Conservation (phyloP, 176 grass and related monocot species). For the Triticum monococcum region DNA sequence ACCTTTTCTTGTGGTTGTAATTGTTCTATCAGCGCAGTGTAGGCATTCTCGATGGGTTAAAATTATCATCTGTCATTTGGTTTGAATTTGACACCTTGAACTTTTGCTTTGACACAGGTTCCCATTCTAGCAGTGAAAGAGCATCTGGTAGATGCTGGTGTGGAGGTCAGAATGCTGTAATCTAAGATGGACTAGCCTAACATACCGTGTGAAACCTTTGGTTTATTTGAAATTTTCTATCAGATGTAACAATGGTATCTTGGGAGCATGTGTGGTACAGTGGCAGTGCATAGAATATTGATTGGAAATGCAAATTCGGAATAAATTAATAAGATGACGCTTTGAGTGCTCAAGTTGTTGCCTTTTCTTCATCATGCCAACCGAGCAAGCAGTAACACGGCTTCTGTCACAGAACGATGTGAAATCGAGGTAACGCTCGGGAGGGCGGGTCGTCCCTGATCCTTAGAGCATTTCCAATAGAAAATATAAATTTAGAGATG, state of each 20-base stretch:
- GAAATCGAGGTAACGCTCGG: no score
- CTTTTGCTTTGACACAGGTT: conserved; percentile 52
- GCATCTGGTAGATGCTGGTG: conserved; percentile 67
- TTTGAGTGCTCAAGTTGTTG: background rate
- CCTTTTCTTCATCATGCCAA: background rate
- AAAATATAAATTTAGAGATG: no score
- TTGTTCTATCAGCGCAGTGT: background rate
- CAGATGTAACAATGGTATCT: conserved; percentile 5
- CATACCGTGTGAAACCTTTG: background rate
- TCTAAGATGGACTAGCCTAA: background rate
- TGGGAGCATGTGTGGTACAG: background rate
- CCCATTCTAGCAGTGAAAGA: conserved; percentile 79
- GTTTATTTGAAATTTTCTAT: background rate
- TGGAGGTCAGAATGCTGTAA: conserved; percentile 69
- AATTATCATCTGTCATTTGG: background rate
- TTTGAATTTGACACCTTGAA: background rate
- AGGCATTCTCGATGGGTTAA: background rate
- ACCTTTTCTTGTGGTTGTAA: background rate
- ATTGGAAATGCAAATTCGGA: conserved; percentile 18
- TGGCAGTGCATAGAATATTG: background rate
- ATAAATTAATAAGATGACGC: conserved; percentile 28
- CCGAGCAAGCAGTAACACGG: no score
- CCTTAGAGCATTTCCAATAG: no score
- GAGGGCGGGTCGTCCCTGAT: no score
- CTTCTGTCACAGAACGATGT: no score